phyloP scores from a whole-genome alignment of 345 rosid species.

The Odontarrhena argentea region DNA sequence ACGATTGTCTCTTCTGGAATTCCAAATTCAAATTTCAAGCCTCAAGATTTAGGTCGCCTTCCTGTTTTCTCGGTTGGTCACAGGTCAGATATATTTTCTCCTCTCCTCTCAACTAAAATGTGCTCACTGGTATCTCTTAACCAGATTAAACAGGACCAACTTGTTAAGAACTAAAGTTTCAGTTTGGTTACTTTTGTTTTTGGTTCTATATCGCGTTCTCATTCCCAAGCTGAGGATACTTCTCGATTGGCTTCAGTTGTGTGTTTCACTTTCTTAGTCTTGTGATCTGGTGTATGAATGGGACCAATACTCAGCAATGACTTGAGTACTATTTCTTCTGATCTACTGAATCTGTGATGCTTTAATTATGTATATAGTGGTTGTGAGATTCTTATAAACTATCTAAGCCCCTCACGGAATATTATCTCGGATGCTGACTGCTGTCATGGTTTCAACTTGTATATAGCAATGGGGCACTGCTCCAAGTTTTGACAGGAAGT shows the following conservation, averaged over 20 bases:
- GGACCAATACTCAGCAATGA: not conserved
- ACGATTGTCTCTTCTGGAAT: conserved; percentile 57
- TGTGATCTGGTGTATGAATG: conserved; percentile 2
- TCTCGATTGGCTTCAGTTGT: not conserved
- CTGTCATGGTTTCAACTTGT: conserved; percentile 24
- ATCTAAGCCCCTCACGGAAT: not conserved
- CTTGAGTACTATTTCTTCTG: not conserved
- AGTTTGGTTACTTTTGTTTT: not conserved
- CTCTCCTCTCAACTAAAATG: not conserved
- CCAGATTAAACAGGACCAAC: not conserved
- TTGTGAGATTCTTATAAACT: not conserved
- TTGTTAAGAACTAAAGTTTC: not conserved
- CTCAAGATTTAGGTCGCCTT: conserved; percentile 60
- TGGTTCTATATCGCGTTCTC: not conserved
- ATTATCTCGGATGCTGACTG: conserved; percentile 14
- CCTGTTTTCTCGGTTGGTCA: conserved; percentile 89
- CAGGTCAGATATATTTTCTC: conserved; percentile 50
- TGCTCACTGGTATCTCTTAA: not conserved
- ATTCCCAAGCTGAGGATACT: not conserved
- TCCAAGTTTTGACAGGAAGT: conserved; percentile 86
- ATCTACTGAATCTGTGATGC: not conserved
- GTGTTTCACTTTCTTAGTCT: not conserved
- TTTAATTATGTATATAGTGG: conserved; percentile 8
- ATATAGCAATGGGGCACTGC: conserved; percentile 89
- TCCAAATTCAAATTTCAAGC: conserved; percentile 54